Conservation (phyloP, 176 grass and related monocot genomes). For the Hordeum vulgare region MorexV3_pseudomolecules_assembly NC_058522.1:527469313-527469812, state of each 20-base stretch:
- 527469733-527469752: neutral
- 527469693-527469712: neutral
- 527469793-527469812: neutral
- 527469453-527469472: neutral
- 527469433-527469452: neutral
- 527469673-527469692: neutral
- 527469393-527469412: neutral
- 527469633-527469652: neutral
- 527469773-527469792: neutral
- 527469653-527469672: neutral
- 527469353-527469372: neutral
- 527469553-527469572: neutral
- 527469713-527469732: neutral
- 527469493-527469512: neutral
- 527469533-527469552: neutral
- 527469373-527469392: neutral
- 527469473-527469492: neutral
- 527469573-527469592: neutral
- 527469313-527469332: neutral
- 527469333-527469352: neutral
- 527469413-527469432: neutral
- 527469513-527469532: neutral
- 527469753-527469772: neutral
- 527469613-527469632: neutral
- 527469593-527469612: neutral